Evolutionary conservation across 2,329 filamentous ascomycete genomes (phyloP).

Genomic region (Nemania sp.): DNA sequence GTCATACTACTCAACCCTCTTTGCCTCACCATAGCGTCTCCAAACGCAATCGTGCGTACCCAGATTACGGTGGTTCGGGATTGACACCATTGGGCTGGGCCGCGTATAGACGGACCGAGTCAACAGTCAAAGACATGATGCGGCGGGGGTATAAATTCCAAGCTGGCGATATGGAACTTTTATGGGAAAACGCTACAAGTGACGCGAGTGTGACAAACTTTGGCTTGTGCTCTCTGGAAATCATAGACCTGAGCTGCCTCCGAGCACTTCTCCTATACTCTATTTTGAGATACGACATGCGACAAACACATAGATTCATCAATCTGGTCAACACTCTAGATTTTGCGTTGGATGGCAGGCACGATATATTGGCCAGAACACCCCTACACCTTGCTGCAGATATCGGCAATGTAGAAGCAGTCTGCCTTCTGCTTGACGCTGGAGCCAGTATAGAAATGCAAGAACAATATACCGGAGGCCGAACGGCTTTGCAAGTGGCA

Average conservation of each 20-base stretch:
- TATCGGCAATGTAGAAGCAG: no score
- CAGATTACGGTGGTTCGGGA: background rate
- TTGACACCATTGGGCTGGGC: background rate
- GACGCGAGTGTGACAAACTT: background rate
- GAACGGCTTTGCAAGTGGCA: background rate
- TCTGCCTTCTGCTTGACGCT: no score
- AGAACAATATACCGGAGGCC: no score
- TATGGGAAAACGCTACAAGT: background rate
- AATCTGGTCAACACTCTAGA: no score
- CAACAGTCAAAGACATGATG: background rate
- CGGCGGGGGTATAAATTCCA: background rate
- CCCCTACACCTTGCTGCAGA: no score
- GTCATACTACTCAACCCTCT: background rate
- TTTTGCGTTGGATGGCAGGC: no score
- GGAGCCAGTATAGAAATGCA: no score
- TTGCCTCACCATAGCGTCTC: no score
- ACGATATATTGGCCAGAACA: no score
- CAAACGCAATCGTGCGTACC: no score
- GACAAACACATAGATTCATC: no score
- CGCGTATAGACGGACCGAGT: background rate
- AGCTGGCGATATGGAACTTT: background rate
- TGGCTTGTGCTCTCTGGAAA: background rate
- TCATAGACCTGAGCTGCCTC: background rate
- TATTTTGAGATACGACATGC: no score
- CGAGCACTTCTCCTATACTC: background rate